phyloP scores from a whole-genome alignment of 441 rosid genomes.

The Iberis amara region DNA sequence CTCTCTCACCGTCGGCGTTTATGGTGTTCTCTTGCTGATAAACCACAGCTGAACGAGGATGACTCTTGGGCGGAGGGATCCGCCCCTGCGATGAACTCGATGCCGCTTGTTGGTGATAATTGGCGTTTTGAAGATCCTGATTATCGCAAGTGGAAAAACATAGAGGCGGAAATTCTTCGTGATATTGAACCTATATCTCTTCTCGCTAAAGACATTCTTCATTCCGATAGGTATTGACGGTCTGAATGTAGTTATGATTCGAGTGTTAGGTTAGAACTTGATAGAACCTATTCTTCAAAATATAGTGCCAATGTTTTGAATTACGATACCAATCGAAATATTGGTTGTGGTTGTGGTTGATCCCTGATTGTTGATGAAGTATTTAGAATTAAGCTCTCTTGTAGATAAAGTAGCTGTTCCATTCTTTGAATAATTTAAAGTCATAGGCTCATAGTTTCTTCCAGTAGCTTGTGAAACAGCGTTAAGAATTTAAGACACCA shows the following conservation, averaged over 20 bases:
- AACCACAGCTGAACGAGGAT: constrained; percentile 36
- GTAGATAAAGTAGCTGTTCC: background rate
- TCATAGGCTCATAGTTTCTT: constrained; percentile 1
- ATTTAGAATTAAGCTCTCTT: background rate
- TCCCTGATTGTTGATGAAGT: constrained; percentile 3
- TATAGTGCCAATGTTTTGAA: background rate
- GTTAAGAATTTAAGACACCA: no score
- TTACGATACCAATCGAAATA: background rate
- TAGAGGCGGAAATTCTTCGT: constrained; percentile 58
- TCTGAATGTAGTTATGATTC: background rate
- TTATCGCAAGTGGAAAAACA: constrained; percentile 64
- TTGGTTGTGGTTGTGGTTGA: constrained; percentile 6
- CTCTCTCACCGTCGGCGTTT: constrained; percentile 30
- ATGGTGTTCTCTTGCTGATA: constrained; percentile 36
- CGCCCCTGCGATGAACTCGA: constrained; percentile 27
- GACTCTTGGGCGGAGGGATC: constrained; percentile 32
- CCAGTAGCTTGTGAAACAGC: constrained; percentile 1
- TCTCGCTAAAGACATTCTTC: constrained; percentile 66
- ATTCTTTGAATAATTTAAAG: background rate
- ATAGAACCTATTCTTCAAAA: background rate
- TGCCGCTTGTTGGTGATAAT: constrained; percentile 28
- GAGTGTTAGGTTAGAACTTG: background rate
- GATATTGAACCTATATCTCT: constrained; percentile 51
- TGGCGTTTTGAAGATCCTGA: constrained; percentile 52
- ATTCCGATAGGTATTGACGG: constrained; percentile 50